Base-by-base conservation (phyloP, 345 rosid genomes). In the Passiflora organensis region DNA sequence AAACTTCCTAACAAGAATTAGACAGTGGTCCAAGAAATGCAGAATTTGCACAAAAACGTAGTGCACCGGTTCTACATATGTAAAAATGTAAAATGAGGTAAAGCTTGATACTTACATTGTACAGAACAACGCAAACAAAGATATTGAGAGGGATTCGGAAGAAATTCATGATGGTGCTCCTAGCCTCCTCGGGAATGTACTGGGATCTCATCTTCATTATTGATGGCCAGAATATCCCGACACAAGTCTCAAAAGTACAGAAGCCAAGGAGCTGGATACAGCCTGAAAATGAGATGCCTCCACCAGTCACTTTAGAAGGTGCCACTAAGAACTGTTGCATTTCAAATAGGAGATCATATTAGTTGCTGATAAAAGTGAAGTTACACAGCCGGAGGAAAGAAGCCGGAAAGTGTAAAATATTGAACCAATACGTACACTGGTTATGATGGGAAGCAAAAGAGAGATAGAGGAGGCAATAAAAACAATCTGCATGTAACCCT, bases 181-280 rank as follows among this genome's bases (percentile, higher is more conserved):
- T 74, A 68, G 98, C 93, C 71, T 91, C 98, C 77, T 91, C 98
- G 0, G 98, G 96, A 57, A 91, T 86, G 76, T 88, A 91, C 53
- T 91, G 98, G 53, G 96, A 91, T 69, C 98, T 79, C 98, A 91
- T 91, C 78, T 91, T 91, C 98, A 91, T 88, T 50, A 91, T 91
- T 38, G 96, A 91, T 47, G 98, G 96, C 96, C 96, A 91, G 76
- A 88, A 91, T 68, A 88, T 72, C 37, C 98, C 96, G 0, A 84
- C 96, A 74, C 98, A 91, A 23, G 88, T 79, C 78, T 91, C 98
- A 58, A 91, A 91, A 19, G 80, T 72, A 50, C 98, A 91, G 76
- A 91, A 91, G 54, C 96, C 96, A 49, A 88, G 78, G 23, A 91
- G 83, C 80, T 86, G 86, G 43, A 88, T 62, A 37, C 75, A 87